phyloP scores from a whole-genome alignment of 441 rosid genomes.

The Erysimum cheiri region DNA sequence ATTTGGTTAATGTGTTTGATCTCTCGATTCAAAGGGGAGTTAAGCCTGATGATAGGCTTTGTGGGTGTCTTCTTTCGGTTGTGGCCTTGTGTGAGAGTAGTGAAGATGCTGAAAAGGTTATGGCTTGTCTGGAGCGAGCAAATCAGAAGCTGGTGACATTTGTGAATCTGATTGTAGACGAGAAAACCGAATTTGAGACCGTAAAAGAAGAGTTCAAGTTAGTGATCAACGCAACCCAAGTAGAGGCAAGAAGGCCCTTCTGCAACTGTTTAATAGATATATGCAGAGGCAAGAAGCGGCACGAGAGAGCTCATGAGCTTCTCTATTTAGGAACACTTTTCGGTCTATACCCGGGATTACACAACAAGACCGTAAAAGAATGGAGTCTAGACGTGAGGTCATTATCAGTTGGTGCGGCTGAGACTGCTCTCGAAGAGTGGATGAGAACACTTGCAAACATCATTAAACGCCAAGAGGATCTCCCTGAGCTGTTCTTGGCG shows the following conservation, averaged over 20 bases:
- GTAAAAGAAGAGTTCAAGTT: conserved; percentile 68
- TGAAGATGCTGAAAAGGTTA: conserved; percentile 63
- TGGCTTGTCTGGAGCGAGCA: conserved; percentile 68
- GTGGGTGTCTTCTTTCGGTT: conserved; percentile 87
- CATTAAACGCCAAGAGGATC: conserved; percentile 61
- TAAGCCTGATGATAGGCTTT: conserved; percentile 80
- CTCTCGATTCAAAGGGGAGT: conserved; percentile 61
- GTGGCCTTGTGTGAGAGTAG: conserved; percentile 66
- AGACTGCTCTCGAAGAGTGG: conserved; percentile 94
- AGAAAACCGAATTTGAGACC: conserved; percentile 51
- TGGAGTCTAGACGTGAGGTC: conserved; percentile 94
- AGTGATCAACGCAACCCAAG: conserved; percentile 59
- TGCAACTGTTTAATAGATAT: conserved; percentile 93
- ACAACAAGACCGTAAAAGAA: conserved; percentile 64
- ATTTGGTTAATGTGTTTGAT: conserved; percentile 67
- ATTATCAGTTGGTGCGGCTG: conserved; percentile 86
- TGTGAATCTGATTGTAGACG: conserved; percentile 59
- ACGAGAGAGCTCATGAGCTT: conserved; percentile 77
- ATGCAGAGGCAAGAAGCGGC: conserved; percentile 60
- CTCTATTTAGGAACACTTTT: conserved; percentile 84
- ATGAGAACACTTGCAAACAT: conserved; percentile 68
- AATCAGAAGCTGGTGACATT: conserved; percentile 69
- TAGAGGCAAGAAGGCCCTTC: conserved; percentile 82
- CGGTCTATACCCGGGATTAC: conserved; percentile 79
- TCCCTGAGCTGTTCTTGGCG: conserved; percentile 79